phyloP scores from a whole-genome alignment of 2,329 filamentous ascomycete species.

The Mycosphaerella sp. region DNA sequence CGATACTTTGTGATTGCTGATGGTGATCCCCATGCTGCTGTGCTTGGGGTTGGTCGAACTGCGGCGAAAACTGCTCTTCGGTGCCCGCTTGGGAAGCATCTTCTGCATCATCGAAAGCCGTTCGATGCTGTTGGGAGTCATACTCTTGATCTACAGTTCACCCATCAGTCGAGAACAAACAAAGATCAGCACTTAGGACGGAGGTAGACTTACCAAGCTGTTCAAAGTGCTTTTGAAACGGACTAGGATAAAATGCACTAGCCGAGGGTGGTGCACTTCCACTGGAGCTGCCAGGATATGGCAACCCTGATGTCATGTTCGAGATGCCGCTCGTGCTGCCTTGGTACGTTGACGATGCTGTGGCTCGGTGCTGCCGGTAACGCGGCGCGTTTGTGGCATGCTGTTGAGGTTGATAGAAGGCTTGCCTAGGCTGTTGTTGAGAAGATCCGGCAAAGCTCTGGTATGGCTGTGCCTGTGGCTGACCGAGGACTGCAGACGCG shows the following conservation, averaged over 20 bases:
- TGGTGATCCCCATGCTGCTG: slow-evolving; percentile 27
- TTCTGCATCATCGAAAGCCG: slow-evolving; percentile 62
- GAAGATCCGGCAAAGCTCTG: slow-evolving; percentile 35
- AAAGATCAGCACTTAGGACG: slow-evolving; percentile 52
- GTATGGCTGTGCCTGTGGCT: slow-evolving; percentile 43
- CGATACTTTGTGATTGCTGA: slow-evolving; percentile 14
- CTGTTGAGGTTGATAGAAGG: slow-evolving; percentile 39
- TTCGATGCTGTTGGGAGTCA: slow-evolving; percentile 56
- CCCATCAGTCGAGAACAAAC: slow-evolving; percentile 62
- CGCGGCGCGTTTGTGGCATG: slow-evolving; percentile 29
- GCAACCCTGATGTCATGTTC: slow-evolving; percentile 21
- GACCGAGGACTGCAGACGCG: slow-evolving; percentile 50
- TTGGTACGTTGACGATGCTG: slow-evolving; percentile 22
- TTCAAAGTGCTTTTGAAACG: slow-evolving; percentile 90
- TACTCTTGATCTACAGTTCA: slow-evolving; percentile 88
- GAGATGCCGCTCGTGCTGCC: slow-evolving; percentile 32
- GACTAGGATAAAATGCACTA: slow-evolving; percentile 67
- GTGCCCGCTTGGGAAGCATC: slow-evolving; percentile 21
- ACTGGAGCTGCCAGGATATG: slow-evolving; percentile 33
- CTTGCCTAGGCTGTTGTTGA: slow-evolving; percentile 41
- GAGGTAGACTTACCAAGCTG: slow-evolving; percentile 79
- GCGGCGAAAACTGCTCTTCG: slow-evolving; percentile 24
- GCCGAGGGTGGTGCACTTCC: slow-evolving; percentile 30
- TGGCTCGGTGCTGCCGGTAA: slow-evolving; percentile 17
- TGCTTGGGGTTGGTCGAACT: slow-evolving; percentile 20